Conservation (phyloP, 805 yeast genomes). For the Barnettozyma siamensis region DNA sequence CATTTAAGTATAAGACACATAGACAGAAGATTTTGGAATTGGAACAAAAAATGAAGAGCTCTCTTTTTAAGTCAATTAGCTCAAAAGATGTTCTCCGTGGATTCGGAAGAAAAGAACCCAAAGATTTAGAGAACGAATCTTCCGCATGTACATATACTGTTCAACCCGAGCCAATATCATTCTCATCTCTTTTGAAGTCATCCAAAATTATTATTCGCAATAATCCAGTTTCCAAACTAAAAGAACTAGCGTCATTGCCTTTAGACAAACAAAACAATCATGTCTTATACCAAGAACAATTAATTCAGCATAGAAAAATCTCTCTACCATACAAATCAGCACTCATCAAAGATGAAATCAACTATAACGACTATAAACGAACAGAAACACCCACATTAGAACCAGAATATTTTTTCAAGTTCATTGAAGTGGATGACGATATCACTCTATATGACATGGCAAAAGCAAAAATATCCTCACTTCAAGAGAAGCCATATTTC, state of each 20-base stretch:
- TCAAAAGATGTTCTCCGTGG: conserved; percentile 16
- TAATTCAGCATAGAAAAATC: conserved; percentile 4
- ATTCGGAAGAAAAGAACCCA: conserved; percentile 2
- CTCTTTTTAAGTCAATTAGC: conserved; percentile 12
- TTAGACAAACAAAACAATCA: conserved; percentile 13
- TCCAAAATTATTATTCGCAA: conserved; percentile 4
- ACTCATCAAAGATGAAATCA: conserved; percentile 1
- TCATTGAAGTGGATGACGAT: background rate
- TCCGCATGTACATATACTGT: too few relatives aligned
- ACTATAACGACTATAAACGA: background rate
- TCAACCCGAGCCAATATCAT: too few relatives aligned
- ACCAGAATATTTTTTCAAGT: background rate
- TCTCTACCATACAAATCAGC: conserved; percentile 1
- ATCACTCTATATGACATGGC: conserved; percentile 1
- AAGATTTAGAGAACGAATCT: conserved; percentile 1
- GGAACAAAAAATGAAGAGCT: conserved; percentile 18
- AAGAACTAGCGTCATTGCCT: conserved; percentile 12
- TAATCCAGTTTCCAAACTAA: conserved; percentile 19
- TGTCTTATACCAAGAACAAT: conserved; percentile 8
- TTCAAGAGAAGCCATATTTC: conserved; percentile 1
- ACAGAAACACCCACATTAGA: background rate
- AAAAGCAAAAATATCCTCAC: conserved; percentile 3
- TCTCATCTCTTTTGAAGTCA: conserved; percentile 8
- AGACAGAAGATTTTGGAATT: conserved; percentile 15
- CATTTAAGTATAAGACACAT: conserved; percentile 18